Evolutionary conservation across 2,329 filamentous ascomycete genomes (phyloP).

Genomic region (Mariannaea sp.): DNA sequence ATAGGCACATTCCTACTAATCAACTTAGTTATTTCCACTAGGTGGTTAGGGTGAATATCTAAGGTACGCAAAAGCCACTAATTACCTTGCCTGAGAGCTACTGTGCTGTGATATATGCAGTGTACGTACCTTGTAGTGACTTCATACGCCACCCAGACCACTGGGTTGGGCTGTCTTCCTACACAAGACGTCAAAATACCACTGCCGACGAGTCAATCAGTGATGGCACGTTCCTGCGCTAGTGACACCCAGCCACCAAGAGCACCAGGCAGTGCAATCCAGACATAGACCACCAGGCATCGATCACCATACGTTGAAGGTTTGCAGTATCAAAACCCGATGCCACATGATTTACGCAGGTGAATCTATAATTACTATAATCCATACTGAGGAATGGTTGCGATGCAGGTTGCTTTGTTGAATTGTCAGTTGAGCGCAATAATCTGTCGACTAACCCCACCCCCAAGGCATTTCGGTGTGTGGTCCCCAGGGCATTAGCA

Average conservation of each 20-base stretch:
- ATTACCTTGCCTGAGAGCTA: too few species aligned
- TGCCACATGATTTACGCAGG: background rate
- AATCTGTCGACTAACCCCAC: too few species aligned
- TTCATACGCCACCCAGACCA: slow-evolving; percentile 14
- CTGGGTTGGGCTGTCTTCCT: slow-evolving; percentile 11
- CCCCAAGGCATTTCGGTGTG: too few species aligned
- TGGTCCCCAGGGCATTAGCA: too few species aligned
- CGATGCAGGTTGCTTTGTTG: background rate
- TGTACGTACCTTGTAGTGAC: too few species aligned
- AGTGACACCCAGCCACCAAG: slow-evolving; percentile 16
- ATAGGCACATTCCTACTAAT: too few species aligned
- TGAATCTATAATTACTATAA: too few species aligned
- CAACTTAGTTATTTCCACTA: too few species aligned
- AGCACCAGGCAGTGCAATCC: background rate
- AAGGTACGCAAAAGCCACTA: too few species aligned
- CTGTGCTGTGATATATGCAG: too few species aligned
- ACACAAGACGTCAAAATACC: slow-evolving; percentile 16
- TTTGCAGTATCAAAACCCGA: background rate
- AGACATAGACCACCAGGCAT: slow-evolving; percentile 9
- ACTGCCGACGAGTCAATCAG: slow-evolving; percentile 17
- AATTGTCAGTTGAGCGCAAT: background rate
- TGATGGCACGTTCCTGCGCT: slow-evolving; percentile 11
- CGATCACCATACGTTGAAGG: slow-evolving; percentile 3
- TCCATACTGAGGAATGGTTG: too few species aligned
- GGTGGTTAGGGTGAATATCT: too few species aligned